Base-by-base conservation (phyloP, 345 rosid species). In the Hirschfeldia incana region DNA sequence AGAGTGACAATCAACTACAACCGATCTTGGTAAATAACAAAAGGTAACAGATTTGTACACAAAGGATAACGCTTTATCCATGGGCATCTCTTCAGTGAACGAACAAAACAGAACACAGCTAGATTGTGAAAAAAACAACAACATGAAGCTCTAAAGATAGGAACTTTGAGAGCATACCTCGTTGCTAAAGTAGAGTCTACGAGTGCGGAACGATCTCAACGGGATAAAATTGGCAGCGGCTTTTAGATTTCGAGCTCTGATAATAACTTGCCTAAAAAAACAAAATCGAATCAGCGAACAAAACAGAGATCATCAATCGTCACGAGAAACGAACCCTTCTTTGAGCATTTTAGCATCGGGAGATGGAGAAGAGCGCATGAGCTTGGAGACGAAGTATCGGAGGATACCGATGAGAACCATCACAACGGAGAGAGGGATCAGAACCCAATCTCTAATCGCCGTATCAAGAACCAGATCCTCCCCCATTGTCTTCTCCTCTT, bases 361-460 rank as follows among this genome's bases (percentile, higher is more conserved):
- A 77, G 70, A 49, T 75, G 89, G 98, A 72, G 90, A 73, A 70
- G 98, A 90, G 29, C 92, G 98, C 94, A 90, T 87, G 74, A 93
- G 91, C 88, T 93, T 96, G 70, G 83, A 71, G 3, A 81, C 83
- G 73, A 93, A 96, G 89, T 96, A 85, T 32, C 98, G 91, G 44
- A 96, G 97, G 65, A 96, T 81, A 12, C 99, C 99, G 49, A 93
- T 96, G 71, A 96, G 94, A 27, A 93, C 98, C 99, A 96, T 96
- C 69, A 96, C 99, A 26, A 92, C 90, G 0, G 99, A 93, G 9
- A 96, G 86, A 12, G 98, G 99, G 46, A 96, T 96, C 81, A 96
- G 77, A 33, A 96, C 98, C 99, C 99, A 96, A 61, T 96, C 97
- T 85, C 99, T 93, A 36, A 96, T 96, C 79, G 99, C 99, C 59